Evolutionary conservation across 768 basidiomycete species (phyloP).

Genomic region (Calocera viscosa): DNA sequence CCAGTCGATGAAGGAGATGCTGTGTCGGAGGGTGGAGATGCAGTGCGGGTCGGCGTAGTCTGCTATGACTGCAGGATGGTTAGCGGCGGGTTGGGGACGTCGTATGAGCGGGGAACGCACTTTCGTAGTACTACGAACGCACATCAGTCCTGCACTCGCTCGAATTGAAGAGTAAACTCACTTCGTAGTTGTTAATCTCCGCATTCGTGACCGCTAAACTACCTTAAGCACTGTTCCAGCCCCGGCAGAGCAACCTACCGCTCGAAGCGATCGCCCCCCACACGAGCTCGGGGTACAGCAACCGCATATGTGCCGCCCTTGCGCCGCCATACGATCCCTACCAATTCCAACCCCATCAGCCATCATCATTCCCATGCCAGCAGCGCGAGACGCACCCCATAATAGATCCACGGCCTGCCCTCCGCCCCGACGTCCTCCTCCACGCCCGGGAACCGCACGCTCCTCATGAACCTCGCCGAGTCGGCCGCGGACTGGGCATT

Average conservation of each 20-base stretch:
- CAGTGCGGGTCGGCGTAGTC: constrained; percentile 5
- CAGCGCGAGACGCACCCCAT: constrained; percentile 50
- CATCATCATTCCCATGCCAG: not conserved
- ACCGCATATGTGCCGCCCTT: constrained; percentile 79
- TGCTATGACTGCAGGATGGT: not conserved
- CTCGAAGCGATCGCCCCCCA: constrained; percentile 83
- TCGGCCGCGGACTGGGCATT: constrained; percentile 85
- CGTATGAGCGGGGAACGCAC: not conserved
- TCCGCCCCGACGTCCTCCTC: constrained; percentile 59
- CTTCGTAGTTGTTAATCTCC: constrained; percentile 60
- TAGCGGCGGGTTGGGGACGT: not conserved
- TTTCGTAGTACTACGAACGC: not conserved
- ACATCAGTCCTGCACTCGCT: not conserved
- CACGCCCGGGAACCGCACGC: constrained; percentile 60
- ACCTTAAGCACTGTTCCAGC: not conserved
- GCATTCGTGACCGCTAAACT: constrained; percentile 71
- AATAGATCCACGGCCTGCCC: constrained; percentile 78
- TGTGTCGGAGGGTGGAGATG: constrained; percentile 10
- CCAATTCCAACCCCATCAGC: not conserved
- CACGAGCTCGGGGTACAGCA: constrained; percentile 78
- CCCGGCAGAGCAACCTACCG: constrained; percentile 29
- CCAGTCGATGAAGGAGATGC: constrained; percentile 48
- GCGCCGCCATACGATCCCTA: constrained; percentile 89
- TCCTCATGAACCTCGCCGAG: constrained; percentile 80
- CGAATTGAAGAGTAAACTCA: not conserved